A percentile compares a stretch with the other conserved stretches of the same genome.
These are phyloP conservation scores for Colletotrichum filicis DNA, from an alignment of 2,329 filamentous ascomycete species.

Conservation along the genomic window DNA sequence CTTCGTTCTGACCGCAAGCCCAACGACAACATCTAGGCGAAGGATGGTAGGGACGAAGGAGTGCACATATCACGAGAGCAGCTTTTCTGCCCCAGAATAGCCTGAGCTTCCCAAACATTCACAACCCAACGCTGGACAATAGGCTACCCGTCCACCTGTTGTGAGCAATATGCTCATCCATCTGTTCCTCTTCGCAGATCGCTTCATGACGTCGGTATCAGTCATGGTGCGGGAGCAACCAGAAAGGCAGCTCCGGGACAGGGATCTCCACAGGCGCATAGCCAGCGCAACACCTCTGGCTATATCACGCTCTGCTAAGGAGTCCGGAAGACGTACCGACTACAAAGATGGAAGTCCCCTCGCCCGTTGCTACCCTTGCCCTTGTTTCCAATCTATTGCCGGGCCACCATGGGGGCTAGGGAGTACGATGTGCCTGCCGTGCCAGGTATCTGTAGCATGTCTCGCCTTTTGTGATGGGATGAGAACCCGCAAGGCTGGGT, in stretches of 20 bases:
- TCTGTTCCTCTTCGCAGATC: slow-evolving; percentile 23
- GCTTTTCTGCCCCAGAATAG: slow-evolving; percentile 16
- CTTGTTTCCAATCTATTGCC: slow-evolving; percentile 28
- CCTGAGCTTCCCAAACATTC: slow-evolving; percentile 16
- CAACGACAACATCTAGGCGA: not conserved
- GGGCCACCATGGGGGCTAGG: not conserved
- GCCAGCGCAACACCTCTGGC: slow-evolving; percentile 29
- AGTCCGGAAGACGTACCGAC: slow-evolving; percentile 22
- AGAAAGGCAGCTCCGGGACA: slow-evolving; percentile 28
- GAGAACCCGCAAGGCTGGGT: slow-evolving; percentile 15
- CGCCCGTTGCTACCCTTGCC: slow-evolving; percentile 20
- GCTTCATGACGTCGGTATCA: slow-evolving; percentile 33
- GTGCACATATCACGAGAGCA: slow-evolving; percentile 28
- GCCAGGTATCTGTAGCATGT: not conserved
- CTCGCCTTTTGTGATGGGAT: slow-evolving; percentile 22
- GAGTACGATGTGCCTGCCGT: not conserved
- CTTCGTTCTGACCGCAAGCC: not conserved
- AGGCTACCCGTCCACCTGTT: slow-evolving; percentile 8
- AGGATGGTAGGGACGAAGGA: not conserved
- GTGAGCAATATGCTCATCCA: not conserved
- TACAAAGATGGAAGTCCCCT: slow-evolving; percentile 17
- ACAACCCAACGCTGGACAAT: slow-evolving; percentile 9
- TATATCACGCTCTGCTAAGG: slow-evolving; percentile 25
- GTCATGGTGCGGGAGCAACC: slow-evolving; percentile 22
- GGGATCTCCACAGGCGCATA: slow-evolving; percentile 24